A percentile compares a stretch with the other conserved stretches of the same genome.
These are phyloP conservation scores for Fusarium tjaetaba DNA, from an alignment of 2,329 filamentous ascomycete genomes.

Conservation along the genomic window DNA sequence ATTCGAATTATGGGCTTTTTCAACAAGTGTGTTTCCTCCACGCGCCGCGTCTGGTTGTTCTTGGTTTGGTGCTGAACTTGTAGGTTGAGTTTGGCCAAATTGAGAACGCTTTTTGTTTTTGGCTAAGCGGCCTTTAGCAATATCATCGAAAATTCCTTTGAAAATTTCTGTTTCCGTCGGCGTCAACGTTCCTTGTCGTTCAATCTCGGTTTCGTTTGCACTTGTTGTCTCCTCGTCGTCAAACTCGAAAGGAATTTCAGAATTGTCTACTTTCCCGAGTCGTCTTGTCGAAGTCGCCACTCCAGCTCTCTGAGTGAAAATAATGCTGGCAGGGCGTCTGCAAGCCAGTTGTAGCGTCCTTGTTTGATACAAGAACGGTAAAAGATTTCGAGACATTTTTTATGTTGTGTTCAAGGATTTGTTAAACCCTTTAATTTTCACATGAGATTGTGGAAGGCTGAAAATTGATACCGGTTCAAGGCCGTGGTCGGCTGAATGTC, in stretches of 20 bases:
- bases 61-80: neutral
- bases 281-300: conserved; percentile 23
- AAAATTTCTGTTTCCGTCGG: conserved; percentile 67
- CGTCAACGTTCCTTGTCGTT: conserved; percentile 63
- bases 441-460: conserved; percentile 13
- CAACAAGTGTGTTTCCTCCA: conserved; percentile 45
- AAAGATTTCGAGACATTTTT: conserved; percentile 60
- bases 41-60: neutral
- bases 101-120: conserved; percentile 39
- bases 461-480: conserved; percentile 30
- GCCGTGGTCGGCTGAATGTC: conserved; percentile 27
- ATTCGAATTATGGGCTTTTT: conserved; percentile 46
- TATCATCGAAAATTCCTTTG: conserved; percentile 63
- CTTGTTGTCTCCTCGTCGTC: conserved; percentile 54
- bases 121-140: conserved; percentile 50
- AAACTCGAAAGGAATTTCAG: conserved; percentile 63
- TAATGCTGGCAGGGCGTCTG: conserved; percentile 39
- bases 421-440: neutral
- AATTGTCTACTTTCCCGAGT: conserved; percentile 43
- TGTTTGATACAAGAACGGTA: conserved; percentile 79
- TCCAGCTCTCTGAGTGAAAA: conserved; percentile 35
- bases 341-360: conserved; percentile 59
- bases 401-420: neutral
- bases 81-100: neutral
- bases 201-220: conserved; percentile 10